phyloP scores from a whole-genome alignment of 75 land plant species.

The Adiantum capillusveneris region DNA sequence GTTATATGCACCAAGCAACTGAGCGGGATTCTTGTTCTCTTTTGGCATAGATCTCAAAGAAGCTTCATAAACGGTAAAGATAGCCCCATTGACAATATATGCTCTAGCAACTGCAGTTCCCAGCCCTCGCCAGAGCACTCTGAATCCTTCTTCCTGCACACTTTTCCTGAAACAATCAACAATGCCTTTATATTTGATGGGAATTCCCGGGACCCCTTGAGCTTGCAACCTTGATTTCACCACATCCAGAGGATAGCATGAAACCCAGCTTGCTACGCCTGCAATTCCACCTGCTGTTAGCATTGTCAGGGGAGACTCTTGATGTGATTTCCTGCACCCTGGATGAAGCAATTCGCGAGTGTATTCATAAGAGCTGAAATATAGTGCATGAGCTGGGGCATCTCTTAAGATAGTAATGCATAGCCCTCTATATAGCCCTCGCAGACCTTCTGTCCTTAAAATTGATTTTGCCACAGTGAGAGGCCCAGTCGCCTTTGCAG shows the following conservation, averaged over 20 bases:
- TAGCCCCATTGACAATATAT: slow-evolving; percentile 84
- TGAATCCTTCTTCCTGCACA: slow-evolving; percentile 62
- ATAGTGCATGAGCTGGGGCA: slow-evolving; percentile 81
- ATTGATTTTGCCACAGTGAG: slow-evolving; percentile 44
- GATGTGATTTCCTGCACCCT: slow-evolving; percentile 65
- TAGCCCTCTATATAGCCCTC: slow-evolving; percentile 79
- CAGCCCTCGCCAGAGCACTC: slow-evolving; percentile 80
- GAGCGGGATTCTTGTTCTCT: too few species aligned
- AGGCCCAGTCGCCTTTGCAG: slow-evolving; percentile 37
- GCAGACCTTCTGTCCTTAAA: slow-evolving; percentile 49
- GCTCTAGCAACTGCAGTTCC: slow-evolving; percentile 84
- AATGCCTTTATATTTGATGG: slow-evolving; percentile 54
- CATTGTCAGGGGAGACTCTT: slow-evolving; percentile 72
- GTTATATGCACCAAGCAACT: too few species aligned
- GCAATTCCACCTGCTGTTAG: slow-evolving; percentile 88
- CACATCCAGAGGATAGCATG: slow-evolving; percentile 89
- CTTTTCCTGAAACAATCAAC: slow-evolving; percentile 75
- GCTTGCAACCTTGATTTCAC: slow-evolving; percentile 85
- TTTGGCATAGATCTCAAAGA: slow-evolving; percentile 49
- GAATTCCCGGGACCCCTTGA: slow-evolving; percentile 21
- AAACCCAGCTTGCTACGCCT: slow-evolving; percentile 91
- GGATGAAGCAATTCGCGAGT: slow-evolving; percentile 80
- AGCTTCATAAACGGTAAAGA: slow-evolving; percentile 81
- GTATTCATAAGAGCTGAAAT: slow-evolving; percentile 88
- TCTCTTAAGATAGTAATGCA: slow-evolving; percentile 71